Evolutionary conservation across 352 stramenopile genomes (phyloP).

Genomic region (Globisporangium middletonii): DNA sequence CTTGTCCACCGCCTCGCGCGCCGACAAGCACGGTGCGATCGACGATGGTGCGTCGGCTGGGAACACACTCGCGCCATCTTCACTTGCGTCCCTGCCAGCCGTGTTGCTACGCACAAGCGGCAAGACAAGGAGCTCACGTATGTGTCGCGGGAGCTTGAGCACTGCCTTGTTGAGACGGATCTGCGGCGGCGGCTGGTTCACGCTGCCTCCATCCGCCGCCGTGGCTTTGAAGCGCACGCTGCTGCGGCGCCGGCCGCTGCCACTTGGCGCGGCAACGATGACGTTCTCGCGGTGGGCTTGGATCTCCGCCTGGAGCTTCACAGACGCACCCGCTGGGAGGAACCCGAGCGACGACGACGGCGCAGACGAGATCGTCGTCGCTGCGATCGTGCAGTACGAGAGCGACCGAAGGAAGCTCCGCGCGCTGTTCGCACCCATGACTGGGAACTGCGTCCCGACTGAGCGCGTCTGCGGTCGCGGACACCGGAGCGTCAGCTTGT

Average conservation of each 20-base stretch:
- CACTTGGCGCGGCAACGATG: slow-evolving; percentile 3
- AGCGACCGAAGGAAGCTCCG: slow-evolving; percentile 26
- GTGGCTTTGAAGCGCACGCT: slow-evolving; percentile 10
- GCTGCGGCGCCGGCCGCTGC: slow-evolving; percentile 21
- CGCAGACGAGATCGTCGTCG: slow-evolving; percentile 9
- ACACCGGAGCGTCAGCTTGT: not conserved
- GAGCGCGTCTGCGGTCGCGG: slow-evolving; percentile 4
- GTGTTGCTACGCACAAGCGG: not conserved
- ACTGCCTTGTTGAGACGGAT: slow-evolving; percentile 26
- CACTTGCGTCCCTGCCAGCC: not conserved
- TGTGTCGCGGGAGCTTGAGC: slow-evolving; percentile 28
- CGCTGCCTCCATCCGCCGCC: not conserved
- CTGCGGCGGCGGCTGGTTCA: slow-evolving; percentile 8
- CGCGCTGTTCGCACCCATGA: not conserved
- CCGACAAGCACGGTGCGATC: slow-evolving; percentile 19
- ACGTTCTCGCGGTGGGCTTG: slow-evolving; percentile 2
- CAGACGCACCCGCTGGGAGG: slow-evolving; percentile 6
- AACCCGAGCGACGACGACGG: slow-evolving; percentile 10
- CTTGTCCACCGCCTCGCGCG: slow-evolving; percentile 23
- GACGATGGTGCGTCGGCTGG: slow-evolving; percentile 13
- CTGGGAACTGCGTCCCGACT: slow-evolving; percentile 28
- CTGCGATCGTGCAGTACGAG: slow-evolving; percentile 36
- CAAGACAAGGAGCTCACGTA: slow-evolving; percentile 25
- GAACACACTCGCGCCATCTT: slow-evolving; percentile 10
- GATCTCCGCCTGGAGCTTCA: slow-evolving; percentile 5